Base-by-base conservation (phyloP, 1,284 basidiomycete species). In the Lentinula novae-zelandiae region DNA sequence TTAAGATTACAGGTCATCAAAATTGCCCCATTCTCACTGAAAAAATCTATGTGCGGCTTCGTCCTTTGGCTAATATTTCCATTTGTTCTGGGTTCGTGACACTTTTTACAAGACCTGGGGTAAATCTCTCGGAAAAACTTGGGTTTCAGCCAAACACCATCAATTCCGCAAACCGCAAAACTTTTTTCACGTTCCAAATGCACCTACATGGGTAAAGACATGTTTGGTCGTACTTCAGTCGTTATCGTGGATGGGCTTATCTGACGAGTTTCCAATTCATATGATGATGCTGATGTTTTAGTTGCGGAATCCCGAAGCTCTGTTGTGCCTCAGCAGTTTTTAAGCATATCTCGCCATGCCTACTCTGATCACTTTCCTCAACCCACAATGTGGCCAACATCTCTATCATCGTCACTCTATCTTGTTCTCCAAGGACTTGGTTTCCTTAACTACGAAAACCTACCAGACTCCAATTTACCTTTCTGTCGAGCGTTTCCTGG, bases 401-500 rank as follows among this genome's bases (percentile, higher is more conserved):
- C 10, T 10, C 44, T 46, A 50, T 33, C 31, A n/a, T 31, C 49
- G 0, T n/a, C 38, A 10, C 6, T 54, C 0, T 13, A 54, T 10
- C n/a, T 22, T 22, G 1, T 54, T 34, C 39, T 54, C 1, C 33
- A 38, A 31, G 53, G 53, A 40, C 39, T 42, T 22, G 52, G 52
- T 6, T 22, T 39, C 2, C 17, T 53, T 2, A 53, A 22, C 17
- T 39, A 8, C 9, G 9, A 34, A 50, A 6, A 22, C 34, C 51
- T 22, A n/a, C 12, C n/a, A 22, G 3, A 22, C 33, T 27, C 27
- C 3, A n/a, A n/a, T 22, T 10, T 9, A 1, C 20, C 22, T 15
- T 31, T 20, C 22, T 56, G 54, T 56, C 54, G 54, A 46, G 20
- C 12, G 3, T 46, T 56, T 12, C 64, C 64, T 53, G 65, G 65